Conservation (phyloP, 1,284 basidiomycete genomes). For the Puccinia horiana region DNA sequence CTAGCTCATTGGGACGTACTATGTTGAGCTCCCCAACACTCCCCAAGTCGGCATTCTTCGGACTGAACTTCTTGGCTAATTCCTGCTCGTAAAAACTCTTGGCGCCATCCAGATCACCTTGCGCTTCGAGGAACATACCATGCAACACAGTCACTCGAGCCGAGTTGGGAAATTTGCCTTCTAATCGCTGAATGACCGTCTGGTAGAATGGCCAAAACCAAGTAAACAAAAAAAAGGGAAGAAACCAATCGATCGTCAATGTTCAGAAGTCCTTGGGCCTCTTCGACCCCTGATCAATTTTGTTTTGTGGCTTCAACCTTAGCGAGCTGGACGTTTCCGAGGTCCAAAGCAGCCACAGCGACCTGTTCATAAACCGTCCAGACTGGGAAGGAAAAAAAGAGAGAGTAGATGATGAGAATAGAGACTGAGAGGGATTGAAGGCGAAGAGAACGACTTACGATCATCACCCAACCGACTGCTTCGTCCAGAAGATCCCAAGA, state of each 20-base stretch:
- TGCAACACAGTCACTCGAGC: slow-evolving; percentile 79
- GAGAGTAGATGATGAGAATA: neutral
- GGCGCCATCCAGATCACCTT: slow-evolving; percentile 62
- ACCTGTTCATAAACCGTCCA: slow-evolving; percentile 89
- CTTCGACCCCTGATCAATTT: neutral
- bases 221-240: neutral
- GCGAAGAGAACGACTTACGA: neutral
- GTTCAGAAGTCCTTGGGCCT: neutral
- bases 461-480: slow-evolving; percentile 30
- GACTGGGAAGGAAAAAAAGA: slow-evolving; percentile 45
- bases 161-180: slow-evolving; percentile 74
- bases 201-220: slow-evolving; percentile 58
- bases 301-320: slow-evolving; percentile 65
- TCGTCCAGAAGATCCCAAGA: slow-evolving; percentile 17
- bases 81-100: slow-evolving; percentile 71
- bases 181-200: slow-evolving; percentile 70
- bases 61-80: slow-evolving; percentile 63
- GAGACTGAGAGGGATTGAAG: neutral
- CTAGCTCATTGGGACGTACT: slow-evolving; percentile 61
- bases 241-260: neutral
- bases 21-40: slow-evolving; percentile 69
- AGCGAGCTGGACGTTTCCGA: slow-evolving; percentile 75
- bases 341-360: slow-evolving; percentile 79
- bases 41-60: slow-evolving; percentile 23
- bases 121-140: slow-evolving; percentile 80